A percentile compares a stretch with the other conserved stretches of the same genome.
These are phyloP conservation scores for Rutstroemia sp. DNA, from an alignment of 2,329 filamentous ascomycete genomes.

Conservation along the genomic window DNA sequence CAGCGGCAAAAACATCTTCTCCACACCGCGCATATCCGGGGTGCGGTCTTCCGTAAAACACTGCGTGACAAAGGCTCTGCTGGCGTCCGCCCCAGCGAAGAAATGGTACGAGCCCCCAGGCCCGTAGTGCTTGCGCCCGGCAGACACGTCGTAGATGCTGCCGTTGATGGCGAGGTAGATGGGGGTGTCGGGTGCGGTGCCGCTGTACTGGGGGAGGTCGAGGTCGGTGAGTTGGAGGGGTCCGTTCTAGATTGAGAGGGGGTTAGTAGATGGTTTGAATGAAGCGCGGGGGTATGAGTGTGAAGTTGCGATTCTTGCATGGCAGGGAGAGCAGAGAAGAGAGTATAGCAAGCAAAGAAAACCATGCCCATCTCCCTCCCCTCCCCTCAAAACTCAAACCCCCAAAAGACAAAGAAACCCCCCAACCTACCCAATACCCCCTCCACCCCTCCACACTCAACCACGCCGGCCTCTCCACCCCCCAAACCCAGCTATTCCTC, in stretches of 20 bases:
- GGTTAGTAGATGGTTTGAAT: not conserved
- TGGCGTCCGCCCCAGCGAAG: slow-evolving; percentile 82
- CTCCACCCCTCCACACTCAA: slow-evolving; percentile 19
- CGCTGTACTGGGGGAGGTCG: slow-evolving; percentile 70
- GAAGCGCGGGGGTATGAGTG: not conserved
- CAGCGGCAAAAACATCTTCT: slow-evolving; percentile 71
- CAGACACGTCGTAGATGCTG: slow-evolving; percentile 77
- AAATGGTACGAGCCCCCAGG: slow-evolving; percentile 80
- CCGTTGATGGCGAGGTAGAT: slow-evolving; percentile 89
- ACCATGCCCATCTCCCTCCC: no score
- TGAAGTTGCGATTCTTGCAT: not conserved
- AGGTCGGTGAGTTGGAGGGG: slow-evolving; percentile 66
- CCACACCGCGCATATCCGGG: slow-evolving; percentile 77
- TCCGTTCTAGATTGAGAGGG: slow-evolving; percentile 34
- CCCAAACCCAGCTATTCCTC: slow-evolving; percentile 25
- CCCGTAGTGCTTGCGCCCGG: slow-evolving; percentile 63
- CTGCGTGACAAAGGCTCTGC: slow-evolving; percentile 82
- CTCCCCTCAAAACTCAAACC: not conserved
- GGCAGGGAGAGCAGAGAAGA: not conserved
- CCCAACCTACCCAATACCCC: slow-evolving; percentile 20
- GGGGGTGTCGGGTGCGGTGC: slow-evolving; percentile 63
- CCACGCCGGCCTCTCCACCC: slow-evolving; percentile 7
- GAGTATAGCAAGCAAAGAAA: not conserved
- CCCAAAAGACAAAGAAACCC: not conserved
- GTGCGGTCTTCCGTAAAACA: slow-evolving; percentile 78